Conservation (phyloP, 2,329 filamentous ascomycete genomes). For the Didymella lethalis region DNA sequence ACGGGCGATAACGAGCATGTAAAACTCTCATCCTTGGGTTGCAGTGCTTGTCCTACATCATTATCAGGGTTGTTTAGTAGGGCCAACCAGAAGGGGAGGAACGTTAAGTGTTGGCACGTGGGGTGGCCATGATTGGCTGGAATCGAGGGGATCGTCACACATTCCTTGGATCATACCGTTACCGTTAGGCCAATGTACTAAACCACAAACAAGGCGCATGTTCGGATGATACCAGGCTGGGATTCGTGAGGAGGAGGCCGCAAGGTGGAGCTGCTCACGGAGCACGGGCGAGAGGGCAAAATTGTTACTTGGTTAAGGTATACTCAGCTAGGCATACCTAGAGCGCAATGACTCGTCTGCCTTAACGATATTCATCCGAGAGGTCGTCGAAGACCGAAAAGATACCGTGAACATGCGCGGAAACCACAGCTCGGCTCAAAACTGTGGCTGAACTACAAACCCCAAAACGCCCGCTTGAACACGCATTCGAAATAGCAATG, state of each 20-base stretch:
- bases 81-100: constrained; percentile 13
- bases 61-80: background rate
- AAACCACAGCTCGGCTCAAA: constrained; percentile 6
- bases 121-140: constrained; percentile 9
- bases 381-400: background rate
- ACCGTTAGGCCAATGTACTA: background rate
- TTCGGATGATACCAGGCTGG: background rate
- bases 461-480: constrained; percentile 17
- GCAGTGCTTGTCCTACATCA: constrained; percentile 16
- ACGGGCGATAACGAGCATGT: background rate
- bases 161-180: background rate
- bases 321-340: constrained; percentile 1
- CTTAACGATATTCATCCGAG: background rate
- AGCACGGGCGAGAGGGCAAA: background rate
- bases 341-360: background rate
- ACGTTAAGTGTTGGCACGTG: constrained; percentile 12
- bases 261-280: background rate
- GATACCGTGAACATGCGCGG: background rate
- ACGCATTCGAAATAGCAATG: background rate
- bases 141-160: constrained; percentile 8
- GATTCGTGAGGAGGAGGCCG: background rate
- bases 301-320: background rate
- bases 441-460: background rate
- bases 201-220: background rate
- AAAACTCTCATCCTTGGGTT: constrained; percentile 3